Percentiles rank a stretch among this genome's conserved stretches.
Conservation (phyloP, 2,329 filamentous ascomycete species). For the Colletotrichum caudatum region DNA sequence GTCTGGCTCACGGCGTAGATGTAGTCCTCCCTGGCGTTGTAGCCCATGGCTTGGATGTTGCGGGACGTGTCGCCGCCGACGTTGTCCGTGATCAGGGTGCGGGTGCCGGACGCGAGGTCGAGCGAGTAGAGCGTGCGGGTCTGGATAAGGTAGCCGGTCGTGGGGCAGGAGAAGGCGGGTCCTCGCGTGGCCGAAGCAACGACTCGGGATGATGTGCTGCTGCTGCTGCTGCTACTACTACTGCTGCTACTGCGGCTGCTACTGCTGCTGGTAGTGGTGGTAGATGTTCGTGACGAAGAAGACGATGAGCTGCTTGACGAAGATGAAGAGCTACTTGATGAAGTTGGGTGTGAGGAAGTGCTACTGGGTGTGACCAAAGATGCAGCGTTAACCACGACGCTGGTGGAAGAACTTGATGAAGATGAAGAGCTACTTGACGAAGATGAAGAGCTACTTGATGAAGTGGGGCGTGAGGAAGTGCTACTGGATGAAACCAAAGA, state of each 20-base stretch:
- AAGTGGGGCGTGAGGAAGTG: background rate
- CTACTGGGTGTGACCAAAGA: too few relatives aligned
- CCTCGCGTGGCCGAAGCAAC: constrained; percentile 31
- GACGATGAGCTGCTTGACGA: background rate
- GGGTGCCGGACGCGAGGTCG: constrained; percentile 36
- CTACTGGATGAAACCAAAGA: too few relatives aligned
- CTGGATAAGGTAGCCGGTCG: constrained; percentile 42
- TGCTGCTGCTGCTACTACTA: background rate
- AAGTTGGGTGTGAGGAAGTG: too few relatives aligned
- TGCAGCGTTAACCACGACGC: too few relatives aligned
- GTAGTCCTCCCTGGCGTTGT: constrained; percentile 45
- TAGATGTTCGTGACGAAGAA: constrained; percentile 4
- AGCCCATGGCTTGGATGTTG: constrained; percentile 45
- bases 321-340: background rate
- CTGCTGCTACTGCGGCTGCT: background rate
- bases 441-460: too few relatives aligned
- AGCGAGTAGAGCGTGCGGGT: constrained; percentile 37
- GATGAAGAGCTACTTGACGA: background rate
- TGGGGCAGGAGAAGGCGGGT: constrained; percentile 33
- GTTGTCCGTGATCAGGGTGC: constrained; percentile 10
- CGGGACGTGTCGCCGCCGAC: constrained; percentile 15
- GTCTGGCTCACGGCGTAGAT: constrained; percentile 42
- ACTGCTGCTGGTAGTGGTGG: background rate
- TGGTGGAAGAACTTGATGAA: background rate
- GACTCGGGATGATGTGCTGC: background rate